Evolutionary conservation across 345 rosid species (phyloP), one percentile per base, ranked within the genome.

Genomic region (Barbarea vulgaris): DNA sequence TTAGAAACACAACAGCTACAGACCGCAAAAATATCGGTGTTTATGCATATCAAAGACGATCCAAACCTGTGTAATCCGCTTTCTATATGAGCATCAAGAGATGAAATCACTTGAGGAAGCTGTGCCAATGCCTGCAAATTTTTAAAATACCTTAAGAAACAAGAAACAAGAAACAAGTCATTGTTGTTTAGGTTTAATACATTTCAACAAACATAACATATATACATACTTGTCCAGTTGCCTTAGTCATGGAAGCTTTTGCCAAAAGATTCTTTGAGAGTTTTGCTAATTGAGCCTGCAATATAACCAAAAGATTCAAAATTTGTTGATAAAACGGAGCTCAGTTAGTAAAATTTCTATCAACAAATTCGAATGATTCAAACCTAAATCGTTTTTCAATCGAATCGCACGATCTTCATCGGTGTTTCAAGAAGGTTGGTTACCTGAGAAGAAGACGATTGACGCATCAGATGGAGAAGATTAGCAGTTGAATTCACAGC

Each of bases 241-340:
- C 88, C 85, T 82, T 88, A 61, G 89, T 86, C 25, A 82, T 79
- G 8, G 91, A 83, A n/a, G 84, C 68, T 78, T 88, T 89, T 1
- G 89, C 93, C 85, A 89, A 74, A 56, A 94, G 95, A 77, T 84
- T 88, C 81, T 87, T 94, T 13, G 98, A 96, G 47, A 91, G 90
- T 76, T 86, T 89, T 68, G 62, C 80, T 7, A 94, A 80, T 44
- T 84, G 87, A 5, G 82, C 84, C 97, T 93, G 81, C 77, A 83
- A 17, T 77, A 6, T 15, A 44, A 17, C 31, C 33, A 50, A 50
- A n/a, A n/a, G n/a, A n/a, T n/a, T n/a, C n/a, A n/a, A n/a, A n/a
- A n/a, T n/a, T 10, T 30, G 27, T 64, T 48, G 44, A 12, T 8
- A 18, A 27, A 3, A 67, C 19, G 27, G 27, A n/a, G 2, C 28